Base-by-base conservation (phyloP, 208 protist genomes). In the Acanthamoeba lenticulata region DNA sequence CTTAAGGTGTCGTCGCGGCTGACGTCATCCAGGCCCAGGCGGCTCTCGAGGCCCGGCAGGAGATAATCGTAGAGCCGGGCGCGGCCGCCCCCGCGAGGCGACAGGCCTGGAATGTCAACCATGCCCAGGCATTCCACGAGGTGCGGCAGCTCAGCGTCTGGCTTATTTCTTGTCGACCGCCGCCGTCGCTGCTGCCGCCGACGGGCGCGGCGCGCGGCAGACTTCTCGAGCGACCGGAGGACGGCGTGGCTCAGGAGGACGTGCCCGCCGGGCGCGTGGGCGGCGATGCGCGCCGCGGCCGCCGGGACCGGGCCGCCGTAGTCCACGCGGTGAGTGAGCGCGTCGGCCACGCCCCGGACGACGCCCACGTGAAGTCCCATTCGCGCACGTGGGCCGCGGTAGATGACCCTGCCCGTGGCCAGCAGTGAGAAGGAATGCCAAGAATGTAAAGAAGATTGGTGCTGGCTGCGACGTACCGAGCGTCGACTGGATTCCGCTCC, bases 331-430 rank as follows among this genome's bases (percentile, higher is more conserved):
- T 21, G 42, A 13, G 49, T 67, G 13, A 55, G 45, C 52, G 83
- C n/a, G 36, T 90, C 83, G 11, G n/a, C n/a, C 9, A 2, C 4
- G 4, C 17, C 47, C 13, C 83, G 42, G 15, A 34, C 52, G 5
- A 7, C 45, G 0, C 83, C 83, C 83, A 67, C 47, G 24, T 90
- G 83, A 9, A 90, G 34, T 13, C 83, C 83, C 83, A 90, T 90
- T 3, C 83, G 83, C 36, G 24, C 83, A 29, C 83, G 6, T 1
- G 38, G 83, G 5, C 72, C 72, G 2, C 40, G 4, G 29, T 72
- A 72, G 9, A 72, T 0, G 9, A 72, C 62, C 29, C 62, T 72
- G 3, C 17, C 9, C 29, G 62, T 19, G 15, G n/a, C n/a, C 29
- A 13, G 15, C n/a, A 38, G 27, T 40, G 62, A 72, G 13, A 57